Percentiles rank a stretch among this genome's conserved stretches.
These are phyloP conservation scores for Ustilago hordei DNA, from an alignment of 1,284 basidiomycete species.

Conservation along the genomic window DNA sequence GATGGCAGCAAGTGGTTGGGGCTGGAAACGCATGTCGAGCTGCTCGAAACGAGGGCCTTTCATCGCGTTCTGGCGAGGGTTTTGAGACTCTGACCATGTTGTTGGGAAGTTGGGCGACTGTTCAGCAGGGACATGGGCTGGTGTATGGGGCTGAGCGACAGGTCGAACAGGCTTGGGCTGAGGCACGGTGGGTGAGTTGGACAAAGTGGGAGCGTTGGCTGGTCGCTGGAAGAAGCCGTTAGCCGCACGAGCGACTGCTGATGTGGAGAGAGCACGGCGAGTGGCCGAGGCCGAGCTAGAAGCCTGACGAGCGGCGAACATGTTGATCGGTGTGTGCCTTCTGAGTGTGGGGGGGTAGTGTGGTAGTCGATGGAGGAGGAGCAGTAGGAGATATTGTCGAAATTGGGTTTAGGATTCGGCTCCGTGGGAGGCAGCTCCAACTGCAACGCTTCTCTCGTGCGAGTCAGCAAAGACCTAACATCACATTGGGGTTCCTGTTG, in stretches of 20 bases:
- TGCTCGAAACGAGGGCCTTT: conserved; percentile 88
- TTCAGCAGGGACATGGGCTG: conserved; percentile 45
- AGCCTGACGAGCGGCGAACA: conserved; percentile 23
- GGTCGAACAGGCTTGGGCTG: conserved; percentile 44
- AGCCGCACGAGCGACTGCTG: conserved; percentile 7
- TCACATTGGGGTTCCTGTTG: neutral
- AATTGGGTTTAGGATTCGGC: neutral
- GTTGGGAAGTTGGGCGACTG: conserved; percentile 62
- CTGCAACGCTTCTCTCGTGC: neutral
- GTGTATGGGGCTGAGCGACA: conserved; percentile 61
- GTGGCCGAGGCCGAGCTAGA: conserved; percentile 3
- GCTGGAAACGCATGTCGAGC: conserved; percentile 85
- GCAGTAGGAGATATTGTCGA: conserved; percentile 3
- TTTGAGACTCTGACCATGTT: conserved; percentile 62
- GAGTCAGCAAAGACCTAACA: neutral
- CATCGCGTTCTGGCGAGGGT: conserved; percentile 74
- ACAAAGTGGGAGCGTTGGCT: conserved; percentile 48
- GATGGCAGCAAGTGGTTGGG: conserved; percentile 90
- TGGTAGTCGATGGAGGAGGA: neutral
- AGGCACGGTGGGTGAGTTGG: conserved; percentile 49
- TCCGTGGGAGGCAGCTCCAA: neutral
- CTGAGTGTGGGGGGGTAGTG: neutral
- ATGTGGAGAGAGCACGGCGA: conserved; percentile 31
- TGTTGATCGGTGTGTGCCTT: neutral
- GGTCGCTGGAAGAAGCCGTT: conserved; percentile 54